phyloP scores from a whole-genome alignment of 2,329 filamentous ascomycete species.

The Diaporthe vaccinii region DNA sequence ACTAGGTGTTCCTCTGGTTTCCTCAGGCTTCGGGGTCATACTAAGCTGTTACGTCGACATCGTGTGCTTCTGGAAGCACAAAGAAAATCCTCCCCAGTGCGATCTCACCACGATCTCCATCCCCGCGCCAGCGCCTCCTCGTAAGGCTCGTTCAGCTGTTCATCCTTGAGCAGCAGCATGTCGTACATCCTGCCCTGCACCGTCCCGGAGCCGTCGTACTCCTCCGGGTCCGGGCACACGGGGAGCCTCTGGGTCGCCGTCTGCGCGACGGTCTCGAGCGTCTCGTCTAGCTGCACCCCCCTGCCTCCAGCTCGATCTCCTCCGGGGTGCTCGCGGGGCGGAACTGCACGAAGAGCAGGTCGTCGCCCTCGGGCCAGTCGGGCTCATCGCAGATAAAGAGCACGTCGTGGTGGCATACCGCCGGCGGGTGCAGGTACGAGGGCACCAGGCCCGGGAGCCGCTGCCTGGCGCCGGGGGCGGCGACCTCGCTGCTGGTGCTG shows the following conservation, averaged over 20 bases:
- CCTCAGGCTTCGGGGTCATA: neutral
- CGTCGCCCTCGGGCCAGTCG: conserved; percentile 17
- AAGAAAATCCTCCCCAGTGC: neutral
- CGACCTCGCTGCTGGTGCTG: neutral
- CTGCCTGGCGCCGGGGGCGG: neutral
- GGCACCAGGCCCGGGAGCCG: conserved; percentile 4
- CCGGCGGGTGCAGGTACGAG: conserved; percentile 2
- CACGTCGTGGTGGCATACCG: conserved; percentile 16
- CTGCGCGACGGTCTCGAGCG: neutral
- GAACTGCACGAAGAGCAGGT: conserved; percentile 17
- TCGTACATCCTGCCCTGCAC: conserved; percentile 19
- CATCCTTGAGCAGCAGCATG: conserved; percentile 19
- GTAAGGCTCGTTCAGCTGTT: conserved; percentile 3
- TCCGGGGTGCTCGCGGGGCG: conserved; percentile 14
- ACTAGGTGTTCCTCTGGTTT: neutral
- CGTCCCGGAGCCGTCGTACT: conserved; percentile 15
- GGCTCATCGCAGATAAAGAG: conserved; percentile 26
- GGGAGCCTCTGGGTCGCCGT: neutral
- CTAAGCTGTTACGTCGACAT: neutral
- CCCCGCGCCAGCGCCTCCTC: neutral
- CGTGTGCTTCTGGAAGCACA: neutral
- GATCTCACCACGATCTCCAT: conserved; percentile 20
- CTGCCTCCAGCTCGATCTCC: neutral
- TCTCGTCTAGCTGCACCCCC: conserved; percentile 16
- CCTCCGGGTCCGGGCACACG: conserved; percentile 15